phyloP scores from a whole-genome alignment of 257 asterid genomes.

The Cordia subcordata region DNA sequence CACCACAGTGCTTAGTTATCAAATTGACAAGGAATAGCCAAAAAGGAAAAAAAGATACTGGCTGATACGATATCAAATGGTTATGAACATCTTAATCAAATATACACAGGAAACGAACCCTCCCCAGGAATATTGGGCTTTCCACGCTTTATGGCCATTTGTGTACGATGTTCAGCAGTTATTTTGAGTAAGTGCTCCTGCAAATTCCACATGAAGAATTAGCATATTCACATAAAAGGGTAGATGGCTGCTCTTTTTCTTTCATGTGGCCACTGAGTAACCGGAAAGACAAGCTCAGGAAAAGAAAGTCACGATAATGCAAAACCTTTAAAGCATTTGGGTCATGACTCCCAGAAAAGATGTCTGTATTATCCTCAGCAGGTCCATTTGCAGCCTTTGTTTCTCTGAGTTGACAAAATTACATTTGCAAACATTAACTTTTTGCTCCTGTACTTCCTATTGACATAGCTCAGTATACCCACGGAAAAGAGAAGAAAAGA shows the following conservation, averaged over 20 bases:
- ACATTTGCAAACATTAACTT: slow-evolving; percentile 12
- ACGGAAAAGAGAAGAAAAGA: neutral
- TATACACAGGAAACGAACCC: slow-evolving; percentile 43
- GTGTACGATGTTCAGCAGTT: slow-evolving; percentile 70
- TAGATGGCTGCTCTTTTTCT: neutral
- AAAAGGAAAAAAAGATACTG: neutral
- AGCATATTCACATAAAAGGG: neutral
- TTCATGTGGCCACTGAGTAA: slow-evolving; percentile 1
- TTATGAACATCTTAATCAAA: neutral
- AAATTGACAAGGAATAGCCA: too few species aligned
- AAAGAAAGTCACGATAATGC: neutral
- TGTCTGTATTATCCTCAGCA: slow-evolving; percentile 46
- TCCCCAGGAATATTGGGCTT: slow-evolving; percentile 48
- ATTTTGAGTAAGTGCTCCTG: slow-evolving; percentile 91
- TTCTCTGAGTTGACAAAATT: slow-evolving; percentile 47
- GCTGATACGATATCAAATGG: neutral
- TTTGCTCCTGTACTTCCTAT: slow-evolving; percentile 5
- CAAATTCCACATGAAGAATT: slow-evolving; percentile 5
- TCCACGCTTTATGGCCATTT: slow-evolving; percentile 75
- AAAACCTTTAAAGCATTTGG: slow-evolving; percentile 78
- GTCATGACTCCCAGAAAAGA: slow-evolving; percentile 77
- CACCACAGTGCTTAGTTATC: too few species aligned
- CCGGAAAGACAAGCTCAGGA: slow-evolving; percentile 1
- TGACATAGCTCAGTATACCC: neutral
- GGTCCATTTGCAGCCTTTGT: slow-evolving; percentile 38